Conservation (phyloP, 768 basidiomycete species). For the Leccinum ochraceum region DNA sequence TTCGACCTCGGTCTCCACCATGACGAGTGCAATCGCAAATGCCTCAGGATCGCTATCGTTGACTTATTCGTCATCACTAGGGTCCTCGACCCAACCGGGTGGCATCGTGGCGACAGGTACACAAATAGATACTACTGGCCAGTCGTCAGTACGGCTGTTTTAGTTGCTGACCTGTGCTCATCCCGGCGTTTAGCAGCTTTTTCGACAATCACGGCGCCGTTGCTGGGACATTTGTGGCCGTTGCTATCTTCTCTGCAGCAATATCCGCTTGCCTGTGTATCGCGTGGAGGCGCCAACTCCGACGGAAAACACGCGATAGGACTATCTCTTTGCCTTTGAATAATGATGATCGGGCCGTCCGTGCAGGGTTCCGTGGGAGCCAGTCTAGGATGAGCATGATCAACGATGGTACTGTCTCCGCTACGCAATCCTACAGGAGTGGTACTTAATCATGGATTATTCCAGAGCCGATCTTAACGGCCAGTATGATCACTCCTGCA, state of each 20-base stretch:
- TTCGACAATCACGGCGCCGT: constrained; percentile 68
- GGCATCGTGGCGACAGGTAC: constrained; percentile 50
- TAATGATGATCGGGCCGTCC: constrained; percentile 12
- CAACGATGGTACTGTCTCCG: constrained; percentile 15
- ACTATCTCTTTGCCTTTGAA: constrained; percentile 37
- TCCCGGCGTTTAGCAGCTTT: constrained; percentile 43
- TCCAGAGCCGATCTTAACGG: not conserved
- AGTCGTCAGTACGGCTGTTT: constrained; percentile 27
- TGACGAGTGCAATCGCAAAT: constrained; percentile 40
- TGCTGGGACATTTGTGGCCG: constrained; percentile 70
- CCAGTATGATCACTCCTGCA: not conserved
- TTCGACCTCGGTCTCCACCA: constrained; percentile 33
- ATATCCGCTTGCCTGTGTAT: constrained; percentile 45
- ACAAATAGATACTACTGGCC: constrained; percentile 32
- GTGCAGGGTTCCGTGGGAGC: constrained; percentile 38
- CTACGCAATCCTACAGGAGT: constrained; percentile 5
- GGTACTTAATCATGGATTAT: not conserved
- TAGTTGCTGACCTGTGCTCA: not conserved
- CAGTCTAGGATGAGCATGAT: constrained; percentile 25
- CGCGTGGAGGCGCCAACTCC: constrained; percentile 39
- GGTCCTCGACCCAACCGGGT: constrained; percentile 46
- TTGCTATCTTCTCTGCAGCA: constrained; percentile 56
- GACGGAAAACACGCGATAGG: constrained; percentile 36
- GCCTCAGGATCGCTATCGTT: constrained; percentile 41
- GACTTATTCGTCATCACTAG: constrained; percentile 43